Evolutionary conservation across 1,284 basidiomycete species (phyloP).

Genomic region (Microbotryomycetes sp.): DNA sequence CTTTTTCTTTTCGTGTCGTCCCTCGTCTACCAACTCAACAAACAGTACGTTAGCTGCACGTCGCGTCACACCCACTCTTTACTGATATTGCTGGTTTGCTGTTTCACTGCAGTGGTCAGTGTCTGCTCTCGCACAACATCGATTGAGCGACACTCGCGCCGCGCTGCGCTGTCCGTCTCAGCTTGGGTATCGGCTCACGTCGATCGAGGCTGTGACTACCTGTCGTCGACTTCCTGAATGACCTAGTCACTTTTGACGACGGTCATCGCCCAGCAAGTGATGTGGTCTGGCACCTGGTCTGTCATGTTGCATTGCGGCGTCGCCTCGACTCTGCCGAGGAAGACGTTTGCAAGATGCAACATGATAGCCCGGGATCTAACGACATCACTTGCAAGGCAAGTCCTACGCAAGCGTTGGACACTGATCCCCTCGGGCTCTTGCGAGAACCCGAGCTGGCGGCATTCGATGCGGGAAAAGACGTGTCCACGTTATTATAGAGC

Average conservation of each 20-base stretch:
- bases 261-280: background rate
- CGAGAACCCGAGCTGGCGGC: background rate
- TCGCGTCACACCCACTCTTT: background rate
- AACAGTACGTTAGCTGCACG: background rate
- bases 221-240: background rate
- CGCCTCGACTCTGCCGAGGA: background rate
- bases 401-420: background rate
- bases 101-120: background rate
- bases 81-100: too few relatives aligned
- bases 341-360: too few relatives aligned
- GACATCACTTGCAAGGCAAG: background rate
- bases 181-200: background rate
- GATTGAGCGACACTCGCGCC: background rate
- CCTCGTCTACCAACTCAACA: background rate
- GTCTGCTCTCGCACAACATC: background rate
- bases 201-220: background rate
- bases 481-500: background rate
- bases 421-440: background rate
- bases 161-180: background rate
- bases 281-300: background rate
- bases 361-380: background rate
- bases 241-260: background rate
- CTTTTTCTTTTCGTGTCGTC: background rate
- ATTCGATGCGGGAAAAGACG: background rate
- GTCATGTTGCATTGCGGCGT: background rate